Percentiles rank a stretch among this genome's conserved stretches.
These are phyloP conservation scores for Fraxinus nigra DNA, from an alignment of 305 asterid species.

Conservation along the genomic window DNA sequence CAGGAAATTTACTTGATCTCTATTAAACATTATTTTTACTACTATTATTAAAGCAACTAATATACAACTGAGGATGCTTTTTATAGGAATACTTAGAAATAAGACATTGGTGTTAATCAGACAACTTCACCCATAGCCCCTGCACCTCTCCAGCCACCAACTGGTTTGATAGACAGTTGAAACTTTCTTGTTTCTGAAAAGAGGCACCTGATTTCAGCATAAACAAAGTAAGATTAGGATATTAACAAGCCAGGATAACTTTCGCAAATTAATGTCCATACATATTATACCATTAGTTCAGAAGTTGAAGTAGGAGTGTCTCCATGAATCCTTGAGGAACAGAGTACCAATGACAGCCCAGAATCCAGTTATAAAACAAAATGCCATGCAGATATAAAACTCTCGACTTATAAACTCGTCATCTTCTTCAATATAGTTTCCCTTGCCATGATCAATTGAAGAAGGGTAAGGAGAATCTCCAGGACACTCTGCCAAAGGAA, in stretches of 20 bases:
- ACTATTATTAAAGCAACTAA: not conserved
- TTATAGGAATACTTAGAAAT: not conserved
- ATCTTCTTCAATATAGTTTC: not conserved
- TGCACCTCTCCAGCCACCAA: not conserved
- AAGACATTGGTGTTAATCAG: not conserved
- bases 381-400: constrained; percentile 8
- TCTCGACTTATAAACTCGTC: not conserved
- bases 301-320: not conserved
- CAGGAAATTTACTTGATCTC: not conserved
- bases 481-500: constrained; percentile 18
- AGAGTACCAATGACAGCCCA: not conserved
- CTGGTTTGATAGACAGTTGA: not conserved
- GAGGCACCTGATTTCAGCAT: not conserved
- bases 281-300: not conserved
- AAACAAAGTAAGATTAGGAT: not conserved
- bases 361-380: not conserved
- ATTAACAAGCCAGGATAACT: not conserved
- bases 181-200: not conserved
- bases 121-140: not conserved
- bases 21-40: not conserved
- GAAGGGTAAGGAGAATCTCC: not conserved
- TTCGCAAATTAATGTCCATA: not conserved
- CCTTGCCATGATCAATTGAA: not conserved
- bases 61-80: not conserved
- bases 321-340: not conserved